Conservation (phyloP, 257 asterid species). For the Solanum boliviense region DNA sequence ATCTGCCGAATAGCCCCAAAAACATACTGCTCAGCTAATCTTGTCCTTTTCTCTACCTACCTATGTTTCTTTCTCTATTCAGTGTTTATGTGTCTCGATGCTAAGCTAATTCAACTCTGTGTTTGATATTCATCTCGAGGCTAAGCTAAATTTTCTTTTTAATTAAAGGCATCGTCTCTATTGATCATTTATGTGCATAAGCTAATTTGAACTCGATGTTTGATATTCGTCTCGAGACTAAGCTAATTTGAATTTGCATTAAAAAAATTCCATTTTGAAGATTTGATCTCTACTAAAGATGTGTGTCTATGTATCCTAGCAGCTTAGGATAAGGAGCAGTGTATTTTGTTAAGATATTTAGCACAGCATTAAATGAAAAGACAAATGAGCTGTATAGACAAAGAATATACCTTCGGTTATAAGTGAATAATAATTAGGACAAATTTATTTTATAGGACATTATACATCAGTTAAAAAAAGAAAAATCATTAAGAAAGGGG, state of each 20-base stretch:
- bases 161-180: too few relatives aligned
- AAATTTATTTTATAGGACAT: not conserved
- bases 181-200: too few relatives aligned
- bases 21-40: not conserved
- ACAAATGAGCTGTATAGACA: not conserved
- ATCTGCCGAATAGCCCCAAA: not conserved
- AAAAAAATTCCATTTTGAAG: not conserved
- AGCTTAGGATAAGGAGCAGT: not conserved
- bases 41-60: not conserved
- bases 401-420: not conserved
- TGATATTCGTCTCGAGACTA: too few relatives aligned
- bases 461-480: not conserved
- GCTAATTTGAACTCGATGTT: too few relatives aligned
- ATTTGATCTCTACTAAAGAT: not conserved
- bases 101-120: too few relatives aligned
- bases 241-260: too few relatives aligned
- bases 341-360: not conserved
- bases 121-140: too few relatives aligned
- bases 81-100: fast-evolving
- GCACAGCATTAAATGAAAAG: not conserved
- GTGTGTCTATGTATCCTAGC: not conserved
- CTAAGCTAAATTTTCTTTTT: too few relatives aligned
- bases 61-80: not conserved
- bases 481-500: not conserved
- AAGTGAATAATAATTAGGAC: not conserved